Evolutionary conservation across 2,329 filamentous ascomycete species (phyloP).

Genomic region (Zopfia rhizophila): DNA sequence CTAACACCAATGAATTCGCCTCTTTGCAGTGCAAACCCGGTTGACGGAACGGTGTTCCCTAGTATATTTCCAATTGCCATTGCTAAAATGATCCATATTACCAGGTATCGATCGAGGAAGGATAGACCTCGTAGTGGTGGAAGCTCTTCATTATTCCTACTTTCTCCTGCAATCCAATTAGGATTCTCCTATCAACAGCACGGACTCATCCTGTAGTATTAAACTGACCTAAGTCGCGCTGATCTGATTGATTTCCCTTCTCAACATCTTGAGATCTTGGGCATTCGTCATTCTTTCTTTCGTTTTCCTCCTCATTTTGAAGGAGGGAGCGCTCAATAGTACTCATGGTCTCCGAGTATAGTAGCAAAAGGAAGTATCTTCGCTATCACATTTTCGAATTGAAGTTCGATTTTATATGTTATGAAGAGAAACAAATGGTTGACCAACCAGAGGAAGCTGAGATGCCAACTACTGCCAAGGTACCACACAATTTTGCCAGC

Average conservation of each 20-base stretch:
- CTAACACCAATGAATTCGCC: slow-evolving; percentile 79
- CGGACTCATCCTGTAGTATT: neutral
- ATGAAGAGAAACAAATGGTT: too few relatives aligned
- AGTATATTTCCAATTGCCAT: slow-evolving; percentile 80
- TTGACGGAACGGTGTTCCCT: slow-evolving; percentile 76
- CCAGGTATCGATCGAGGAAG: slow-evolving; percentile 58
- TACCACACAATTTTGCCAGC: too few relatives aligned
- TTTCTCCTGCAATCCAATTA: neutral
- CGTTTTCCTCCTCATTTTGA: neutral
- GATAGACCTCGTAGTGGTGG: slow-evolving; percentile 53
- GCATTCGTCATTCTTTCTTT: neutral
- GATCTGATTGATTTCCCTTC: slow-evolving; percentile 4
- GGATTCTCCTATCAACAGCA: neutral
- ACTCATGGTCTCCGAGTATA: too few relatives aligned
- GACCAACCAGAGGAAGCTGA: too few relatives aligned
- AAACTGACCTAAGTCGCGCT: slow-evolving; percentile 5
- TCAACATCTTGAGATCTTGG: slow-evolving; percentile 10
- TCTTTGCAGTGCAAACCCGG: slow-evolving; percentile 70
- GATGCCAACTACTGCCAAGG: too few relatives aligned
- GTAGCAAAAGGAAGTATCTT: too few relatives aligned
- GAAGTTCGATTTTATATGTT: too few relatives aligned
- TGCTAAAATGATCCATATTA: slow-evolving; percentile 76
- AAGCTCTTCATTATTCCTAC: slow-evolving; percentile 12
- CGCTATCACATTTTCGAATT: too few relatives aligned
- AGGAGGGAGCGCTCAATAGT: slow-evolving; percentile 15